phyloP scores from a whole-genome alignment of 345 rosid genomes.

The Lumnitzera littorea region DNA sequence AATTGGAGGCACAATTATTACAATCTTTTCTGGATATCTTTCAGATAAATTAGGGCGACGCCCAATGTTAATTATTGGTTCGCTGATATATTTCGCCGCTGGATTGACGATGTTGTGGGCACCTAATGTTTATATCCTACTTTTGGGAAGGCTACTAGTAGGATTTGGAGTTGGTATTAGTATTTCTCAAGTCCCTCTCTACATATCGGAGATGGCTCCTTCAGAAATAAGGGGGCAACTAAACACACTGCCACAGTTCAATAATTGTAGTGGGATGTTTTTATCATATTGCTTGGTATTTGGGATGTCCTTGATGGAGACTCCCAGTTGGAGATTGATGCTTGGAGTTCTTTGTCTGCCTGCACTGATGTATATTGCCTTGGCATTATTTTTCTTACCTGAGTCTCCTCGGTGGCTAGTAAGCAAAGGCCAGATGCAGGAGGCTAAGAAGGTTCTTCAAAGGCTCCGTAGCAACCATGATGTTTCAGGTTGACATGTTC shows the following conservation, averaged over 20 bases:
- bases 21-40: slow-evolving; percentile 26
- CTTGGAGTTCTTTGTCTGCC: slow-evolving; percentile 31
- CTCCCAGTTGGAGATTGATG: slow-evolving; percentile 38
- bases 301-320: slow-evolving; percentile 26
- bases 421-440: slow-evolving; percentile 29
- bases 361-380: slow-evolving; percentile 14
- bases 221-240: slow-evolving; percentile 33
- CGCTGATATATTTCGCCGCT: slow-evolving; percentile 20
- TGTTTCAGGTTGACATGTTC: slow-evolving; percentile 22
- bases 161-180: slow-evolving; percentile 36
- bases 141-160: slow-evolving; percentile 23
- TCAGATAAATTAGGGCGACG: slow-evolving; percentile 31
- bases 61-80: slow-evolving; percentile 25
- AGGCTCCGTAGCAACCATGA: slow-evolving; percentile 32
- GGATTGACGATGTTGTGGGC: slow-evolving; percentile 32
- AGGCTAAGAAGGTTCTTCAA: slow-evolving; percentile 28
- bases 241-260: slow-evolving; percentile 34
- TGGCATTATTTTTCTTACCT: slow-evolving; percentile 26
- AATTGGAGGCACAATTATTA: slow-evolving; percentile 26
- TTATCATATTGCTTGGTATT: slow-evolving; percentile 31
- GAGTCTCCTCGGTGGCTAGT: slow-evolving; percentile 44
- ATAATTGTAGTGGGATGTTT: slow-evolving; percentile 35
- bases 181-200: slow-evolving; percentile 24
- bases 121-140: slow-evolving; percentile 30
- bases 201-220: slow-evolving; percentile 38